A percentile compares a stretch with the other conserved stretches of the same genome.
phyloP scores from a whole-genome alignment of 805 yeast species.

The Candida sanyiensis region DNA sequence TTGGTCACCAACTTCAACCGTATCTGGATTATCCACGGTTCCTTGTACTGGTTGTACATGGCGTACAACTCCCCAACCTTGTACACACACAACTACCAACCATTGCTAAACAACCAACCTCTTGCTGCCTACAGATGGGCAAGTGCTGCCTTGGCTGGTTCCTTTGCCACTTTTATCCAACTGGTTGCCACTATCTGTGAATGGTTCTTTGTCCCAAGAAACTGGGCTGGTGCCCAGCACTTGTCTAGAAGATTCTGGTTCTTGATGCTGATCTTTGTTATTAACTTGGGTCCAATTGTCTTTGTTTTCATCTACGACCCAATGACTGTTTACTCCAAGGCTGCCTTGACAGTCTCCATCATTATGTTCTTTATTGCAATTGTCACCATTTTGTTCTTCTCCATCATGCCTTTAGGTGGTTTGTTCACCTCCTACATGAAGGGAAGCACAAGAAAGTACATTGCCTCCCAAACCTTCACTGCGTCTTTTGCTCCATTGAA shows the following conservation, averaged over 20 bases:
- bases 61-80: constrained; percentile 89
- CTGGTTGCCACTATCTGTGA: constrained; percentile 84
- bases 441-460: constrained; percentile 78
- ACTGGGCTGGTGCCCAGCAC: constrained; percentile 99
- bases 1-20: constrained; percentile 92
- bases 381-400: constrained; percentile 76
- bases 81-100: constrained; percentile 82
- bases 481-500: constrained; percentile 76
- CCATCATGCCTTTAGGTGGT: constrained; percentile 96
- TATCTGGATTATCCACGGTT: constrained; percentile 92
- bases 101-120: constrained; percentile 81
- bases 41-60: constrained; percentile 90
- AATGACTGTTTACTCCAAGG: constrained; percentile 54
- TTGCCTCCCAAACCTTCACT: constrained; percentile 93
- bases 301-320: constrained; percentile 82
- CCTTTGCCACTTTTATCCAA: constrained; percentile 76
- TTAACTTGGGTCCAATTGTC: constrained; percentile 81
- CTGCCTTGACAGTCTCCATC: constrained; percentile 74
- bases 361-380: constrained; percentile 87
- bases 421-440: constrained; percentile 89
- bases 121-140: constrained; percentile 90
- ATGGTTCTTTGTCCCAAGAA: constrained; percentile 95
- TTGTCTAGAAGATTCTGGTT: constrained; percentile 82
- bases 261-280: constrained; percentile 53
- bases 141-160: constrained; percentile 87